Conservation (phyloP, 495 filamentous ascomycete species). For the Glonium stellatum region DNA sequence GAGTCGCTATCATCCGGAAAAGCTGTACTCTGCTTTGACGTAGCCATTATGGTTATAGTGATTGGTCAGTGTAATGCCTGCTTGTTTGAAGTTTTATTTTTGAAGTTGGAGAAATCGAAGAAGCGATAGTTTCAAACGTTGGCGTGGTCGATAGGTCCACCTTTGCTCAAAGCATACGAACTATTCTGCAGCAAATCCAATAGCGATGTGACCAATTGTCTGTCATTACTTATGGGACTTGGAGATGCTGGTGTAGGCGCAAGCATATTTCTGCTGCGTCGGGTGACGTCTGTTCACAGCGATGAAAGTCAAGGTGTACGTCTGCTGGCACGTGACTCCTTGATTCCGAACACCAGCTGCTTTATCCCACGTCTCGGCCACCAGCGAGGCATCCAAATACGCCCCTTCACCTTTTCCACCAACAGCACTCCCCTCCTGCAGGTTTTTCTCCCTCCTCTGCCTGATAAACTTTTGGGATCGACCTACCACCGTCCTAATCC, state of each 20-base stretch:
- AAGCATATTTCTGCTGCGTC: too few species aligned
- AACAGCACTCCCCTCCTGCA: background rate
- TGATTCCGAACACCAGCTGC: background rate
- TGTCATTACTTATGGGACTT: background rate
- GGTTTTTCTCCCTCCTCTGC: background rate
- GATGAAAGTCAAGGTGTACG: too few species aligned
- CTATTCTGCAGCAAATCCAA: background rate
- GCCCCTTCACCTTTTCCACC: background rate
- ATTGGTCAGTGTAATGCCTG: background rate
- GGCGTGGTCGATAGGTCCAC: background rate
- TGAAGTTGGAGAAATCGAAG: background rate
- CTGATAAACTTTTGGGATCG: background rate
- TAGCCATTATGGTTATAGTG: background rate
- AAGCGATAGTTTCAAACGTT: conserved; percentile 2
- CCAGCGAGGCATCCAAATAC: conserved; percentile 2
- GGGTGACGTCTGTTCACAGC: background rate
- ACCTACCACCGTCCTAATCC: background rate
- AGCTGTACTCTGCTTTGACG: background rate
- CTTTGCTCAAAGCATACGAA: background rate
- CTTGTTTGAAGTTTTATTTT: background rate
- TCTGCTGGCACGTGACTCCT: background rate
- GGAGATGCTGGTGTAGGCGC: too few species aligned
- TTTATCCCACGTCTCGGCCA: conserved; percentile 3
- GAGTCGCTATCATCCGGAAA: conserved; percentile 13
- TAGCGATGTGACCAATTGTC: background rate